Conservation (phyloP, 2,329 filamentous ascomycete genomes). For the Stagonosporopsis cucurbitacearum region DNA sequence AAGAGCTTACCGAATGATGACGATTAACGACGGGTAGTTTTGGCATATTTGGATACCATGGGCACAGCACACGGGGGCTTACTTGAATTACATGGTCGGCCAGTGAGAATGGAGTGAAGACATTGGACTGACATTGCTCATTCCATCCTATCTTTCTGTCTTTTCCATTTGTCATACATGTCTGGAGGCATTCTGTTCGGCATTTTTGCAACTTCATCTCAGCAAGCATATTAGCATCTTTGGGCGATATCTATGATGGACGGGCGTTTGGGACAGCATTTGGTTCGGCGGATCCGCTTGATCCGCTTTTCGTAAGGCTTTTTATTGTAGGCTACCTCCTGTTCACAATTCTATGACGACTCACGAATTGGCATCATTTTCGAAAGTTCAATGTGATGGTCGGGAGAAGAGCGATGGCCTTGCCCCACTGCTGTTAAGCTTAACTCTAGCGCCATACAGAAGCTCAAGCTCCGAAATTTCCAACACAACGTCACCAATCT, state of each 20-base stretch:
- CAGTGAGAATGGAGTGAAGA: neutral
- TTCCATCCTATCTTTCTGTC: slow-evolving; percentile 26
- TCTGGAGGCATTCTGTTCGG: slow-evolving; percentile 12
- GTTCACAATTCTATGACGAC: slow-evolving; percentile 16
- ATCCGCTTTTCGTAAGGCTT: slow-evolving; percentile 8
- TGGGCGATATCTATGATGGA: slow-evolving; percentile 23
- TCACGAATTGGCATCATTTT: neutral
- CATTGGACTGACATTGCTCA: slow-evolving; percentile 12
- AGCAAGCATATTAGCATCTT: slow-evolving; percentile 29
- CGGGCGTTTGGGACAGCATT: slow-evolving; percentile 24
- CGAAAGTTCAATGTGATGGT: neutral
- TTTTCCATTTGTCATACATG: slow-evolving; percentile 33
- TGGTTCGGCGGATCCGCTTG: slow-evolving; percentile 1
- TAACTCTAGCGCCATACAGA: slow-evolving; percentile 24
- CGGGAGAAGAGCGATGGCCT: slow-evolving; percentile 1
- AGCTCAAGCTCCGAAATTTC: slow-evolving; percentile 39
- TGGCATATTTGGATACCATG: slow-evolving; percentile 11
- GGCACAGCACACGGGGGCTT: slow-evolving; percentile 4
- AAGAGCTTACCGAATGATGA: slow-evolving; percentile 1
- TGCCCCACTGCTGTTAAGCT: slow-evolving; percentile 27
- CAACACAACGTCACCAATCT: slow-evolving; percentile 15
- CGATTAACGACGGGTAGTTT: slow-evolving; percentile 3
- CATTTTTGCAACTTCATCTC: slow-evolving; percentile 18
- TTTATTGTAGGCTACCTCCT: slow-evolving; percentile 13
- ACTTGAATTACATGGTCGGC: neutral